Evolutionary conservation across 2,329 filamentous ascomycete genomes (phyloP), one percentile per base, ranked within the genome.

Genomic region (Calcarisporium arbuscula): DNA sequence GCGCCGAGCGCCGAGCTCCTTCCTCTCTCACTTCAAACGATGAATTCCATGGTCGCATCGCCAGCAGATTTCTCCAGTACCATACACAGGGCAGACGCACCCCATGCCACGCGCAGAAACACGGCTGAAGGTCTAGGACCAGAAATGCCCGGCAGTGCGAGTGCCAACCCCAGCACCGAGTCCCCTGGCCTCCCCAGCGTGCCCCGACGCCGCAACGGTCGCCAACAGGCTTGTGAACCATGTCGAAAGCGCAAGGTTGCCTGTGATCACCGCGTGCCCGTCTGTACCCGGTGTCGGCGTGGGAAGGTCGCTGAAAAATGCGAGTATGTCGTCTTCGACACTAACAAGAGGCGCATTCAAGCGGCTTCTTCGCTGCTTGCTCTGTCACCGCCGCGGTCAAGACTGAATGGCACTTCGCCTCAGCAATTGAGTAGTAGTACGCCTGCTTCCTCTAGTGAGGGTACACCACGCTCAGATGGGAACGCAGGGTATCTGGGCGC

Each of bases 221-320:
- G 52, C 3, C 48, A 47, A 5, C 52, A 53, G 25, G 47, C 48
- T 6, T 52, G 51, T 28, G 53, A 65, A 47, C 59, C 60, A 17
- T 66, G 62, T 34, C 56, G 60, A 9, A 56, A 53, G 34, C 57
- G 62, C 12, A 66, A 66, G 38, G 57, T 66, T 6, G 62, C 64
- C 6, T 67, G 64, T 46, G 62, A 67, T 37, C 62, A 66, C 35
- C 42, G 41, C 0, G 55, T 58, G n/a, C 64, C 64, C 0, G 40
- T 56, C 12, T 67, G 63, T 41, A 48, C 50, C 25, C 53, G 63
- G 23, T 67, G 64, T 40, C 52, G 41, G 30, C 60, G 58, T 43
- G 46, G 58, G 10, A 55, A 52, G 19, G 51, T 57, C 28, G 36
- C 45, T 11, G 40, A 39, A 9, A 44, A 49, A 4, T 67, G 64